Evolutionary conservation across 2,329 filamentous ascomycete species (phyloP).

Genomic region (Neonectria hederae): DNA sequence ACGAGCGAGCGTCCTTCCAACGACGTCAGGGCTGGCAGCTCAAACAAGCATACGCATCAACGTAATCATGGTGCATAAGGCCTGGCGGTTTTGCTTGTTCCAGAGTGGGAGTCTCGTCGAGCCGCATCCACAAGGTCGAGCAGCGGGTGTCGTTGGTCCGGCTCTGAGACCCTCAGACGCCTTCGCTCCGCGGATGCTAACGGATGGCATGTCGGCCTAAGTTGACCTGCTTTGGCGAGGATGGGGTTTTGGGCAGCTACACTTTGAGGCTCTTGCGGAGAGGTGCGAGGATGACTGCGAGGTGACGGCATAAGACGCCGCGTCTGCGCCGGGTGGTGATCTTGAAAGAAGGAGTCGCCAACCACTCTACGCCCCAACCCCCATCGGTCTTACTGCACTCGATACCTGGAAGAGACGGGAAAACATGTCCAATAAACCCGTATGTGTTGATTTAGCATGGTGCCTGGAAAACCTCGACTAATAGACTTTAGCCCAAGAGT

Average conservation of each 20-base stretch:
- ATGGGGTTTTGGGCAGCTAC: conserved; percentile 39
- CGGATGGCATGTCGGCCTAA: conserved; percentile 36
- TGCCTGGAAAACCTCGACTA: background rate
- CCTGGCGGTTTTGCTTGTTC: conserved; percentile 17
- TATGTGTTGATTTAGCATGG: conserved; percentile 2
- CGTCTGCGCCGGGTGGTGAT: conserved; percentile 14
- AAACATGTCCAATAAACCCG: conserved; percentile 18
- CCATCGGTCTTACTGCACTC: background rate
- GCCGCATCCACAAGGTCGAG: conserved; percentile 18
- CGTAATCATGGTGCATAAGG: conserved; percentile 32
- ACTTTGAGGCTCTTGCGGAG: conserved; percentile 34
- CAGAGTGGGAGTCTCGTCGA: conserved; percentile 17
- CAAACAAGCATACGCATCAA: conserved; percentile 18
- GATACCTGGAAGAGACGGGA: background rate
- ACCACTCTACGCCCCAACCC: conserved; percentile 1
- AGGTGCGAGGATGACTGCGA: background rate
- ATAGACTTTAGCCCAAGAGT: conserved; percentile 19
- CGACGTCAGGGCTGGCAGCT: conserved; percentile 23
- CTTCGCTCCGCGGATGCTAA: conserved; percentile 9
- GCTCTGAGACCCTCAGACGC: conserved; percentile 7
- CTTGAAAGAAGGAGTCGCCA: background rate
- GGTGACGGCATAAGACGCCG: conserved; percentile 31
- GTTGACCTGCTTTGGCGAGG: conserved; percentile 24
- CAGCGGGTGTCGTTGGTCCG: conserved; percentile 21
- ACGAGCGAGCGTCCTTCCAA: conserved; percentile 1